Base-by-base conservation (phyloP, 1,284 basidiomycete genomes). In the Ceratobasidium sp. region DNA sequence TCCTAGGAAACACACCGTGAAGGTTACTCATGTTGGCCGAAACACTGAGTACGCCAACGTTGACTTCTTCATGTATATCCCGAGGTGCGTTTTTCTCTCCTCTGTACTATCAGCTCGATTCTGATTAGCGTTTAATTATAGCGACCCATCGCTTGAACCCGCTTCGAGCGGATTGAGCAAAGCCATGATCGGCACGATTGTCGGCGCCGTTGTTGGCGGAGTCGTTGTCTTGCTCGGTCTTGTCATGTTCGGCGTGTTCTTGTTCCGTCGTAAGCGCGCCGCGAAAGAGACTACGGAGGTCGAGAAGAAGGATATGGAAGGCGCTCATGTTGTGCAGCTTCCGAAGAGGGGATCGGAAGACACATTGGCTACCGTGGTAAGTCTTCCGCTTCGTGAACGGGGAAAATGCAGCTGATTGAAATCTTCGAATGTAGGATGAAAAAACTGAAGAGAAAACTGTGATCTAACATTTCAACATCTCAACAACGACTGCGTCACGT, bases 61-160 rank as follows among this genome's bases (percentile, higher is more conserved):
- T 9, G 73, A 76, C 42, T 76, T 76, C 26, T 76, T 76, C 51
- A 58, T 42, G 73, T 67, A 76, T 26, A 49, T 53, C 23, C 71
- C 71, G 2, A 46, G 71, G 71, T 64, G 20, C 4, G 71, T 61
- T 4, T 13, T 6, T 53, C 20, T 33, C 53, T 4, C 2, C 26
- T 7, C 18, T 51, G 18, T 51, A 4, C 46, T 18, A 33, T 4
- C 4, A 33, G 15, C 49, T n/a, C 15, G 33, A 6, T 3, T 0
- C 18, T 20, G 18, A 18, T 33, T 33, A 4, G 49, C 5, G n/a
- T 51, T 51, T 20, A n/a, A 33, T 5, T 20, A 15, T 18, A 51
- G 33, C 18, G 49, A 51, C 49, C 15, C 12, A n/a, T 33, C 33
- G 33, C 33, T 33, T 1, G 33, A 33, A 33, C 33, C 33, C 33